Base-by-base conservation (phyloP, 805 yeast species). In the Torulaspora delbrueckii region DNA sequence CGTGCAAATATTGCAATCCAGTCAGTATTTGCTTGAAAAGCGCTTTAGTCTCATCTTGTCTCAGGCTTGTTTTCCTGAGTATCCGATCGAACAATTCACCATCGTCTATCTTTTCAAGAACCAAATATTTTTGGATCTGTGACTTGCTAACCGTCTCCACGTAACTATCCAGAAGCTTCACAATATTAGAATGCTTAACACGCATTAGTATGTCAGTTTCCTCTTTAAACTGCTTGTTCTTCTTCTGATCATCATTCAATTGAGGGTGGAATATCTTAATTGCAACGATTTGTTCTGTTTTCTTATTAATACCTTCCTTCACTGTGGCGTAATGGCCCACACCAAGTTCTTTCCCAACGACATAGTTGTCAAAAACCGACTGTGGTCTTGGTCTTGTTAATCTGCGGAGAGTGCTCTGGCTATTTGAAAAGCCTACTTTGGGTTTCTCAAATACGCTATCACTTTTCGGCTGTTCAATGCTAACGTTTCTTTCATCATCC, bases 241-340 rank as follows among this genome's bases (percentile, higher is more conserved):
- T 66, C 50, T 70, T 69, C 8, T 56, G 55, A 53, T 71, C 75
- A 46, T 71, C 73, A 27, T 65, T 60, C 38, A 59, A 60, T 62
- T 76, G 69, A 51, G 84, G 82, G 53, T 79, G 82, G 63, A 85
- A 85, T 7, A 85, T 80, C 58, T 85, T 85, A 3, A 85, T 86
- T 0, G 91, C 93, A 39, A 79, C 84, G 2, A 74, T 65, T 40
- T 74, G 74, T 0, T 88, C 87, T 0, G 81, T 73, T 6, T 65
- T 62, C 53, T 80, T 75, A 50, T 77, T 73, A 6, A 71, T 69
- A 2, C 87, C 87, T 53, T 82, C 86, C 58, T 79, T 82, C 3
- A 85, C 93, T n/a, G 79, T 79, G 0, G 93, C 91, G 57, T 85
- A 85, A 63, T 85, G 91, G 0, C 93, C 93, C 3, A 83, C 67